phyloP scores from a whole-genome alignment of 805 yeast genomes.

The Metschnikowia lunata region DNA sequence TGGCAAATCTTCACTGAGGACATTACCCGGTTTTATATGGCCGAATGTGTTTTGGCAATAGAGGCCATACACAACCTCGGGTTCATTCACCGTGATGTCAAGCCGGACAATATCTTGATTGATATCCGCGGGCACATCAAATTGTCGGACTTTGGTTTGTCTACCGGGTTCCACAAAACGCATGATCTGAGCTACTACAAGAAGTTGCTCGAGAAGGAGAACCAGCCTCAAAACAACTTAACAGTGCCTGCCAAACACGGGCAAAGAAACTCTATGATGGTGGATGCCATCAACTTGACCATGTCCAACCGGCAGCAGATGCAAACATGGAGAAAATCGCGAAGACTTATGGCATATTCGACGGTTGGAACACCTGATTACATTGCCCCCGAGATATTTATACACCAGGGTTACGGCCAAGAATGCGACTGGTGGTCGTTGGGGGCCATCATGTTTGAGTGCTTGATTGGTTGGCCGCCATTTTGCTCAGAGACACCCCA shows the following conservation, averaged over 20 bases:
- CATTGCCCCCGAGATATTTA: constrained; percentile 91
- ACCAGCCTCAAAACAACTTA: constrained; percentile 23
- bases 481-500: constrained; percentile 93
- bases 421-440: constrained; percentile 98
- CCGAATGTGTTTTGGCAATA: constrained; percentile 92
- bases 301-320: constrained; percentile 93
- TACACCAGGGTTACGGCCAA: constrained; percentile 92
- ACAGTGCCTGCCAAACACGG: constrained; percentile 15
- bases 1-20: constrained; percentile 94
- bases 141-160: constrained; percentile 70
- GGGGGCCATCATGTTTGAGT: constrained; percentile 96
- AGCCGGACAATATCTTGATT: constrained; percentile 91
- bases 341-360: constrained; percentile 91
- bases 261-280: constrained; percentile 72
- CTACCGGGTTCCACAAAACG: constrained; percentile 90
- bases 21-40: constrained; percentile 88
- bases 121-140: constrained; percentile 73
- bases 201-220: constrained; percentile 68
- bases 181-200: constrained; percentile 86
- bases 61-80: constrained; percentile 92
- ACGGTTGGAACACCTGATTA: constrained; percentile 97
- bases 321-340: constrained; percentile 92
- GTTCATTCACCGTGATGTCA: constrained; percentile 94
- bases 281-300: constrained; percentile 91
- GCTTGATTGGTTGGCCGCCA: constrained; percentile 96